Conservation (phyloP, 2,329 filamentous ascomycete species). For the Thielaviopsis euricoi region DNA sequence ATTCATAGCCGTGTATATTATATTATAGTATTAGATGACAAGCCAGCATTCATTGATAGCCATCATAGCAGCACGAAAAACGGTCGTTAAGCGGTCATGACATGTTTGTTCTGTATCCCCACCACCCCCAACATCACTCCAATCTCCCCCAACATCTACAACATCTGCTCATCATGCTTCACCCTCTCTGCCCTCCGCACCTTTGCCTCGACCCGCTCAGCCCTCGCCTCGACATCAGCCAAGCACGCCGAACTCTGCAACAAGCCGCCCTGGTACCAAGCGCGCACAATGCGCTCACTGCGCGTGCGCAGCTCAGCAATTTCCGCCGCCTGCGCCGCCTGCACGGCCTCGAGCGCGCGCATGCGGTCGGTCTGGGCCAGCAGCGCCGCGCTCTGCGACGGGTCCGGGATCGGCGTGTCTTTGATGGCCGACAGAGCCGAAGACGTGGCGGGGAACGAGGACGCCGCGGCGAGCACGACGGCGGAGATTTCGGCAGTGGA, state of each 20-base stretch:
- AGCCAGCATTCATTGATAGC: no score
- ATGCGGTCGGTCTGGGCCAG: conserved; percentile 45
- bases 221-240: conserved; percentile 52
- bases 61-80: no score
- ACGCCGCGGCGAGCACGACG: conserved; percentile 38
- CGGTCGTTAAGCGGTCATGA: no score
- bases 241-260: conserved; percentile 52
- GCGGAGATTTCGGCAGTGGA: conserved; percentile 33
- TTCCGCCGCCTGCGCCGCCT: conserved; percentile 44
- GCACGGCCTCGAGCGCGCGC: conserved; percentile 40
- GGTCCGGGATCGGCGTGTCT: conserved; percentile 40
- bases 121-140: no score
- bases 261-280: conserved; percentile 61
- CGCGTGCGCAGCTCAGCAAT: conserved; percentile 45
- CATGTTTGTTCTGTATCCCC: no score
- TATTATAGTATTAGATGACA: no score
- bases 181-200: conserved; percentile 48
- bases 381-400: conserved; percentile 36
- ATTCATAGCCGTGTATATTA: no score
- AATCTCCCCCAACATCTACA: conserved; percentile 9
- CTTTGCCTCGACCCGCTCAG: conserved; percentile 47
- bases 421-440: conserved; percentile 40
- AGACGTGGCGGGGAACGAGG: conserved; percentile 36
- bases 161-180: conserved; percentile 31
- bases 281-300: conserved; percentile 45